Conservation (phyloP, 2,329 filamentous ascomycete genomes). For the Zelopaecilomyces penicillatus region DNA sequence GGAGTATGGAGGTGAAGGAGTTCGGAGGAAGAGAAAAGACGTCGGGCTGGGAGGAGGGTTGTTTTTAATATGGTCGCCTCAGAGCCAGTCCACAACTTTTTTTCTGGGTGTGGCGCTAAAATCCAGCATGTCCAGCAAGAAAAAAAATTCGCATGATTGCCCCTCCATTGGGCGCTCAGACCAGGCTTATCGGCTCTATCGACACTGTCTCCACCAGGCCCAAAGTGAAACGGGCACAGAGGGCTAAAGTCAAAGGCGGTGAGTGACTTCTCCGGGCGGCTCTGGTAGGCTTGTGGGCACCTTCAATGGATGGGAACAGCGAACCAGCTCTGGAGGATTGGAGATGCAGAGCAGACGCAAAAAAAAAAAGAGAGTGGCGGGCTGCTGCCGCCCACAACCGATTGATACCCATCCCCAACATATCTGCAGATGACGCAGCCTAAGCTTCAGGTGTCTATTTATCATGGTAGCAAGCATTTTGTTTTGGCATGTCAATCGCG, state of each 20-base stretch:
- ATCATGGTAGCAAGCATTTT: too few species aligned
- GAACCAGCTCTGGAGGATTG: too few species aligned
- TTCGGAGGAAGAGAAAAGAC: conserved; percentile 1
- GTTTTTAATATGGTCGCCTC: conserved; percentile 22
- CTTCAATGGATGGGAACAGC: too few species aligned
- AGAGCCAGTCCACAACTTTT: conserved; percentile 20
- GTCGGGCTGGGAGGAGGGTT: conserved; percentile 12
- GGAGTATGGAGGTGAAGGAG: conserved; percentile 17
- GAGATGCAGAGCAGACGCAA: too few species aligned
- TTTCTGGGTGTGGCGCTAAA: conserved; percentile 17
- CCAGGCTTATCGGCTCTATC: conserved; percentile 26
- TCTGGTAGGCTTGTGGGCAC: too few species aligned
- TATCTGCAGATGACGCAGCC: too few species aligned
- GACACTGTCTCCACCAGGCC: conserved; percentile 13
- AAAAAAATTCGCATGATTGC: conserved; percentile 11
- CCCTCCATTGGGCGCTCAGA: conserved; percentile 16
- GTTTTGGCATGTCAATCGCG: too few species aligned
- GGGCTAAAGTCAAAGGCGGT: conserved; percentile 18
- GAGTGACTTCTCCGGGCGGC: conserved; percentile 7
- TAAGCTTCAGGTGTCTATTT: too few species aligned
- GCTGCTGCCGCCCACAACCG: too few species aligned
- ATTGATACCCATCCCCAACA: too few species aligned
- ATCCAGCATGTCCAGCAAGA: conserved; percentile 11
- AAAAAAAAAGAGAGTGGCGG: too few species aligned
- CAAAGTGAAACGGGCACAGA: background rate